phyloP scores from a whole-genome alignment of 2,329 filamentous ascomycete genomes.

The Cordyceps tenuipes region DNA sequence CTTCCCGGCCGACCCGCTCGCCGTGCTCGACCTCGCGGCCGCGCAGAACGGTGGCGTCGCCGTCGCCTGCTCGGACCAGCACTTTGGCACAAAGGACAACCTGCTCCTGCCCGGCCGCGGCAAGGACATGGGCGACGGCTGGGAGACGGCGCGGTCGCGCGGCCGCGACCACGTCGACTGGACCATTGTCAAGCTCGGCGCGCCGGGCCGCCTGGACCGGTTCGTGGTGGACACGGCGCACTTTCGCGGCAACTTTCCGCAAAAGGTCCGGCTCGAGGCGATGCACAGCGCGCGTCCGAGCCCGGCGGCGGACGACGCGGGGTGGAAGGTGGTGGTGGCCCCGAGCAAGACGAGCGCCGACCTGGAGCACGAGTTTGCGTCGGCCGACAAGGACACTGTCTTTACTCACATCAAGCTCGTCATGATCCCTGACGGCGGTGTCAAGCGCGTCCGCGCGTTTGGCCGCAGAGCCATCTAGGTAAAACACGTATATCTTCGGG shows the following conservation, averaged over 20 bases:
- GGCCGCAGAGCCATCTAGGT: constrained; percentile 23
- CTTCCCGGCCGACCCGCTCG: constrained; percentile 57
- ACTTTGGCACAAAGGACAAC: constrained; percentile 77
- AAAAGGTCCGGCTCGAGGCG: constrained; percentile 61
- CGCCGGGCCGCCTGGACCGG: constrained; percentile 53
- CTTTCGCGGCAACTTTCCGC: constrained; percentile 77
- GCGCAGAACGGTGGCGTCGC: constrained; percentile 73
- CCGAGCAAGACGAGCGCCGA: constrained; percentile 65
- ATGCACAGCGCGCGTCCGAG: constrained; percentile 48
- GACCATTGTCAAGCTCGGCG: constrained; percentile 68
- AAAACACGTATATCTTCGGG: no score
- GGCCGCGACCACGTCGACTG: constrained; percentile 68
- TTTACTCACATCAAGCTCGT: constrained; percentile 84
- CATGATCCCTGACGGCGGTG: constrained; percentile 87
- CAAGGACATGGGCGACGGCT: constrained; percentile 81
- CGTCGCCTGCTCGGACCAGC: constrained; percentile 69
- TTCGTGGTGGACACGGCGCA: constrained; percentile 73
- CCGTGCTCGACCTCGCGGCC: constrained; percentile 66
- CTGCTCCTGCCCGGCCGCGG: constrained; percentile 70
- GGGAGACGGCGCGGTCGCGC: constrained; percentile 73
- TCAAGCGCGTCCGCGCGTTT: constrained; percentile 66
- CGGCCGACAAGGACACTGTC: constrained; percentile 38
- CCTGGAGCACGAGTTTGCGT: constrained; percentile 59
- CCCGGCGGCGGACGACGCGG: constrained; percentile 46
- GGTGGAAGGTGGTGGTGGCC: constrained; percentile 58